Evolutionary conservation across 345 rosid species (phyloP).

Genomic region (Rubroshorea leprosula): DNA sequence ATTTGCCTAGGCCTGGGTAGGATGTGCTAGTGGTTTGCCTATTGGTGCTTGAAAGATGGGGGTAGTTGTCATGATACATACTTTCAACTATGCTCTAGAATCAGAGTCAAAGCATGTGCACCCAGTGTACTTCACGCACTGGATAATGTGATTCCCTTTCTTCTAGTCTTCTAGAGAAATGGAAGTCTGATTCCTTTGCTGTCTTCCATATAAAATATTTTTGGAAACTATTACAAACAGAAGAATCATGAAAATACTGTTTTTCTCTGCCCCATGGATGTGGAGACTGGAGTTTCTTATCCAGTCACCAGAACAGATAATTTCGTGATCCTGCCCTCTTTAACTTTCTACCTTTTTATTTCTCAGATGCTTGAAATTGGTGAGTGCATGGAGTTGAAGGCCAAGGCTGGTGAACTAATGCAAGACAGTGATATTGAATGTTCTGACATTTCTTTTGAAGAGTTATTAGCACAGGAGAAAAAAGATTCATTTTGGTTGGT

Average conservation of each 20-base stretch:
- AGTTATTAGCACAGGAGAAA: conserved; percentile 84
- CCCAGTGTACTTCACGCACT: too few species aligned
- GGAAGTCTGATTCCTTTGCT: too few species aligned
- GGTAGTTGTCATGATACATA: too few species aligned
- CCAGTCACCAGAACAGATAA: background rate
- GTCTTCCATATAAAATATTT: too few species aligned
- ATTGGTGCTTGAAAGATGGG: too few species aligned
- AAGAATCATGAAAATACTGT: background rate
- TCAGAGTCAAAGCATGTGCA: too few species aligned
- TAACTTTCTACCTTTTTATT: conserved; percentile 6
- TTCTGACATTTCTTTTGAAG: conserved; percentile 80
- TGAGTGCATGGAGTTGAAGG: conserved; percentile 52
- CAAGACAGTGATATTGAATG: conserved; percentile 39
- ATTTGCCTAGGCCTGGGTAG: too few species aligned
- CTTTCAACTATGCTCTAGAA: too few species aligned
- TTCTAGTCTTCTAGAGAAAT: too few species aligned
- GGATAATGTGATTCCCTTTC: too few species aligned
- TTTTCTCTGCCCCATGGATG: background rate
- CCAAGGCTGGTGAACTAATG: conserved; percentile 33
- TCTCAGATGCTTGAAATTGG: conserved; percentile 70
- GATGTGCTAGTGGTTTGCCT: too few species aligned
- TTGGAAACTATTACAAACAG: too few species aligned
- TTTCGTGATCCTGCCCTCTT: conserved; percentile 11
- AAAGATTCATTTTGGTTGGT: conserved; percentile 83
- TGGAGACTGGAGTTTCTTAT: background rate